Evolutionary conservation across 2,329 filamentous ascomycete genomes (phyloP).

Genomic region (Cytospora schulzeri): DNA sequence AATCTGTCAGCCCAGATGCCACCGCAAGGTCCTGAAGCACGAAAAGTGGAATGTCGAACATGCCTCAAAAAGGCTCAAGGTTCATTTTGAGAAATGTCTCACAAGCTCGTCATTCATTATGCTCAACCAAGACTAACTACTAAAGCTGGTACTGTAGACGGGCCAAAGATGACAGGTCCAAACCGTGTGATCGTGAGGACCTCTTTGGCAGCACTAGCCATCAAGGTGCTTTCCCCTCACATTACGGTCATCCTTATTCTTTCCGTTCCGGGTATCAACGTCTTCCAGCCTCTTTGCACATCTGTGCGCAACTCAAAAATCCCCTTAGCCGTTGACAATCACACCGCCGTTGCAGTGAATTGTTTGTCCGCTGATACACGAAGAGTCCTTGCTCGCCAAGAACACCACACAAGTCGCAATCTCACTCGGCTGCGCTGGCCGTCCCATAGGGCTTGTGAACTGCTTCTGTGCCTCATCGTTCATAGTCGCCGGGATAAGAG

Average conservation of each 20-base stretch:
- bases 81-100: neutral
- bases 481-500: conserved; percentile 75
- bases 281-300: neutral
- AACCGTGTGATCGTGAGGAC: neutral
- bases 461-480: conserved; percentile 68
- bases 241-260: neutral
- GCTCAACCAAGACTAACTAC: neutral
- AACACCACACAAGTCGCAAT: conserved; percentile 83
- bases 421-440: conserved; percentile 78
- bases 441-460: conserved; percentile 74
- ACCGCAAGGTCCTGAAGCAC: neutral
- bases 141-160: neutral
- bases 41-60: neutral
- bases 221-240: conserved; percentile 14
- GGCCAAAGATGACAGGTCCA: neutral
- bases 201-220: conserved; percentile 3
- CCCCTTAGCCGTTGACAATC: conserved; percentile 49
- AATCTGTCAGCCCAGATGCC: neutral
- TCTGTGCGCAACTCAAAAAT: neutral
- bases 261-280: neutral
- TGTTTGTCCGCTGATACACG: conserved; percentile 71
- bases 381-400: conserved; percentile 73
- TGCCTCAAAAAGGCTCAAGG: neutral
- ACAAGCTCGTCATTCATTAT: neutral
- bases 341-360: conserved; percentile 56